Base-by-base conservation (phyloP, 805 yeast genomes). In the Candida verbasci region DNA sequence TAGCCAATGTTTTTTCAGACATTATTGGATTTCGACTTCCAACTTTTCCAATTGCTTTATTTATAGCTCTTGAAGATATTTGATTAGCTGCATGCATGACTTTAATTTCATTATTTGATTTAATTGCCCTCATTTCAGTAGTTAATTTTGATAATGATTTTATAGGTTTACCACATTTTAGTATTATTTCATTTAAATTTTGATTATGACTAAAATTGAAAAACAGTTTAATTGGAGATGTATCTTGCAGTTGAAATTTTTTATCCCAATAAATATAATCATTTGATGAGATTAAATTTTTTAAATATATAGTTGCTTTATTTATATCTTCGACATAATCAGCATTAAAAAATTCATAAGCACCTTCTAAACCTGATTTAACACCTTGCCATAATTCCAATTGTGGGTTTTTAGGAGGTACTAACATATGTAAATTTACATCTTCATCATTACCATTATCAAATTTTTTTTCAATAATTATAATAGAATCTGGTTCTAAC, bases 321-420 rank as follows among this genome's bases (percentile, higher is more conserved):
- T 70, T 66, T 26, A 74, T 70, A 29, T 76, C 74, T 26, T 72
- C 72, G 6, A 85, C 79, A 34, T 70, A 71, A 58, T 88, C 97
- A 3, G 96, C 95, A 55, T 91, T 93, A 64, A 93, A 93, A 31
- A 80, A 77, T 34, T 87, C 91, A 27, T 60, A 62, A 0, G 82
- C 96, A 11, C 94, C 96, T 32, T 80, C 76, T 3, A 80, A 71
- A 1, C 99, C 99, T 12, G 94, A 82, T 48, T 95, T 74, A 29
- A 76, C 81, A 9, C 99, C 99, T 49, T 91, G 97, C 99, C 99
- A 93, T 44, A 82, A 77, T 60, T 93, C 98, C 16, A 74, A 76
- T 33, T 68, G 70, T 5, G 78, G 73, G 53, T 89, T 84, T 53
- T 83, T 82, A 11, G 87, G 88, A 3, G 88, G 96, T 3, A 91